Conservation (phyloP, 1,284 basidiomycete species). For the Athelia psychrophila region DNA sequence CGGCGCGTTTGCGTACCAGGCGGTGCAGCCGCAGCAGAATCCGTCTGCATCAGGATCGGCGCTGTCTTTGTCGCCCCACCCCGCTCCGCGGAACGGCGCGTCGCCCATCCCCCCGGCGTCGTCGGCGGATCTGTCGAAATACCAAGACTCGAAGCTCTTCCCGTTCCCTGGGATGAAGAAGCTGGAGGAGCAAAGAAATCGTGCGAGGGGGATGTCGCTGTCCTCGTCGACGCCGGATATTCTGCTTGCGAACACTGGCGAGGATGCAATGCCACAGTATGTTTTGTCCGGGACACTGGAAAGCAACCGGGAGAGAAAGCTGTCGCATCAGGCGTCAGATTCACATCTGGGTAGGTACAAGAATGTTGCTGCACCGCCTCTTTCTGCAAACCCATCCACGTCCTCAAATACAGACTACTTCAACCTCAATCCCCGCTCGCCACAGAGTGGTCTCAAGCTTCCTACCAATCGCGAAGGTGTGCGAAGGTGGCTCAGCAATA, state of each 20-base stretch:
- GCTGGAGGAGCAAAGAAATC: slow-evolving; percentile 69
- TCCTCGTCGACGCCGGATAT: slow-evolving; percentile 67
- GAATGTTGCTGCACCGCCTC: slow-evolving; percentile 46
- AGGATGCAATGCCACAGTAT: slow-evolving; percentile 45
- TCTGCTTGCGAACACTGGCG: slow-evolving; percentile 42
- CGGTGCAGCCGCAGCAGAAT: slow-evolving; percentile 47
- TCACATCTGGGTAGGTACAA: slow-evolving; percentile 28
- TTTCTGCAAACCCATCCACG: slow-evolving; percentile 41
- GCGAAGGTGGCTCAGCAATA: slow-evolving; percentile 70
- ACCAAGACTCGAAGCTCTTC: slow-evolving; percentile 79
- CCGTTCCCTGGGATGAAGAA: slow-evolving; percentile 85
- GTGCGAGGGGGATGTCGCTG: slow-evolving; percentile 46
- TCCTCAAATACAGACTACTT: slow-evolving; percentile 50
- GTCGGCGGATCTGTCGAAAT: slow-evolving; percentile 55
- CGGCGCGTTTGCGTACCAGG: slow-evolving; percentile 34
- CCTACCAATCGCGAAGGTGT: slow-evolving; percentile 73
- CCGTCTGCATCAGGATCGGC: slow-evolving; percentile 65
- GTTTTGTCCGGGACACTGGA: slow-evolving; percentile 54
- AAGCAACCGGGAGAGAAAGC: slow-evolving; percentile 49
- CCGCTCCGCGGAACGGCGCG: slow-evolving; percentile 49
- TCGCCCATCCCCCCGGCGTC: slow-evolving; percentile 72
- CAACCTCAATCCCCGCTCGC: slow-evolving; percentile 35
- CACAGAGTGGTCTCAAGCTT: slow-evolving; percentile 47
- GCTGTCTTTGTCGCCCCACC: slow-evolving; percentile 53
- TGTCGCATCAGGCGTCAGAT: slow-evolving; percentile 71